Evolutionary conservation across 805 yeast species (phyloP).

Genomic region (Candida silvicultrix): DNA sequence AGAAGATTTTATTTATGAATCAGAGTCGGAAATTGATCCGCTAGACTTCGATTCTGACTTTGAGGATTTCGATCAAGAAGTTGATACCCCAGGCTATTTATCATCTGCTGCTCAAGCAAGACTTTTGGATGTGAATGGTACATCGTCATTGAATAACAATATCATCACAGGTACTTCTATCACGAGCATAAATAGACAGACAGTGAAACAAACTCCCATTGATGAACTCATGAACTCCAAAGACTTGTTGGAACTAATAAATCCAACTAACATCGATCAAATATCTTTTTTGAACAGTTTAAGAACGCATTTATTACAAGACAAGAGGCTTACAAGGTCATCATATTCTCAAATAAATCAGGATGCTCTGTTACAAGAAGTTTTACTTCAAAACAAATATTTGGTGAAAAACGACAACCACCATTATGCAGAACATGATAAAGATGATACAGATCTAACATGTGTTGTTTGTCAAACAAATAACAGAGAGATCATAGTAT

Average conservation of each 20-base stretch:
- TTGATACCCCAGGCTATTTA: constrained; percentile 11
- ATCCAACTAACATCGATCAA: constrained; percentile 22
- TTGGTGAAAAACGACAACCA: too few species aligned
- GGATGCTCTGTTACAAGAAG: constrained; percentile 23
- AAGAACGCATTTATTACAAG: constrained; percentile 15
- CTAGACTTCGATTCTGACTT: constrained; percentile 26
- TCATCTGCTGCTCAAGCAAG: constrained; percentile 10
- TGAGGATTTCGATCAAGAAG: constrained; percentile 19
- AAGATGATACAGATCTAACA: constrained; percentile 29
- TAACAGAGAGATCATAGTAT: constrained; percentile 68
- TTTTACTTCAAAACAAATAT: constrained; percentile 18
- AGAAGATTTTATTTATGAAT: constrained; percentile 25
- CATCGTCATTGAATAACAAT: background rate
- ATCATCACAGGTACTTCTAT: background rate
- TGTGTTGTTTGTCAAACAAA: constrained; percentile 83
- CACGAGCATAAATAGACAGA: too few species aligned
- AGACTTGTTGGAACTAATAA: constrained; percentile 21
- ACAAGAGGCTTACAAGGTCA: constrained; percentile 28
- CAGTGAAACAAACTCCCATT: constrained; percentile 2
- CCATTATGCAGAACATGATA: too few species aligned
- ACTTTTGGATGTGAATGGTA: constrained; percentile 3
- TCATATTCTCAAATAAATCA: constrained; percentile 24
- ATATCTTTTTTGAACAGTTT: constrained; percentile 8
- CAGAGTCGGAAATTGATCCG: constrained; percentile 21
- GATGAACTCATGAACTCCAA: constrained; percentile 16